phyloP scores from a whole-genome alignment of 805 yeast genomes.

The Cyberlindnera samutprakarnensis region DNA sequence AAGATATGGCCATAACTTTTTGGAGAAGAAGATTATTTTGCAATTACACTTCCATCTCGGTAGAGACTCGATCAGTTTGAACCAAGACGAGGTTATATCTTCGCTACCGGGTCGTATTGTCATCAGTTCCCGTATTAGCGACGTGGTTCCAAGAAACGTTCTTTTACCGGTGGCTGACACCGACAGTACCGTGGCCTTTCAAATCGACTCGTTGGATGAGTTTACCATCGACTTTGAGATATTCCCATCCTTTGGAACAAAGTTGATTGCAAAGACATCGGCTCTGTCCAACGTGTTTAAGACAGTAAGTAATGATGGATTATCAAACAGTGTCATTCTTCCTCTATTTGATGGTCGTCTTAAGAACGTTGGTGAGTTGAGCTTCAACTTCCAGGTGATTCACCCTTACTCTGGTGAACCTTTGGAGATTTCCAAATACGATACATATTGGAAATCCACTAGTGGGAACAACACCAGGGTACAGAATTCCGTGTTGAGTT shows the following conservation, averaged over 20 bases:
- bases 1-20: conserved; percentile 91
- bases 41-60: conserved; percentile 61
- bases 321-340: conserved; percentile 35
- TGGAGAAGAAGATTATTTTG: conserved; percentile 82
- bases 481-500: conserved; percentile 41
- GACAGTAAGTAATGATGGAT: conserved; percentile 25
- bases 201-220: conserved; percentile 67
- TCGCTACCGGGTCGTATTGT: conserved; percentile 78
- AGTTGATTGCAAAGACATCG: conserved; percentile 83
- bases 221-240: conserved; percentile 82
- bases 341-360: conserved; percentile 81
- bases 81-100: conserved; percentile 34
- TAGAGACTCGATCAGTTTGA: conserved; percentile 31
- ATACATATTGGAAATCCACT: conserved; percentile 95
- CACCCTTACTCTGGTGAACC: conserved; percentile 84
- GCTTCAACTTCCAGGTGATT: conserved; percentile 72
- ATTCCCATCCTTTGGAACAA: conserved; percentile 91
- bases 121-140: conserved; percentile 65
- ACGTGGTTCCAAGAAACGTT: conserved; percentile 82
- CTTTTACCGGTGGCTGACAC: conserved; percentile 60
- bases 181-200: conserved; percentile 66
- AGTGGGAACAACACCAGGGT: conserved; percentile 32
- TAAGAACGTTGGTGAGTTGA: conserved; percentile 73
- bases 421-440: conserved; percentile 84
- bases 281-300: conserved; percentile 55